Evolutionary conservation across 768 basidiomycete species (phyloP), one percentile per base, ranked within the genome.

Genomic region (Baorangia bicolor): DNA sequence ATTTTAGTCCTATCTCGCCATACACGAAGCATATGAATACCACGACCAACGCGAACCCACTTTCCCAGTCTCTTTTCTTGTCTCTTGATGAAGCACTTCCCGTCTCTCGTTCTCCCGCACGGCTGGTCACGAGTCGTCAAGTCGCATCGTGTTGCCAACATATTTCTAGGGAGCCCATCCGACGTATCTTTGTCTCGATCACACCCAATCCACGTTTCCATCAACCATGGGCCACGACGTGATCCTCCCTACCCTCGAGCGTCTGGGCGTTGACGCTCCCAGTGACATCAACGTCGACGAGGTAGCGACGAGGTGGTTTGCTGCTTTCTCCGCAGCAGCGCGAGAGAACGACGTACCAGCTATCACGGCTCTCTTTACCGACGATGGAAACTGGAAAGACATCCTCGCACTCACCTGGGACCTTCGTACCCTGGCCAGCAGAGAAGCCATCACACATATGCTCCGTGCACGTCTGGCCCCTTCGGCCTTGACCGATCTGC

Each of bases 391-490:
- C 55, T 81, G 78, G 81, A 66, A 80, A 25, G 81, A 82, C 61
- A 69, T 77, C 35, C 70, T 80, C 18, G 69, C 76, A 1, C 63
- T 81, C 23, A 81, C 81, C 8, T 78, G 75, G 74, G 74, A 79
- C 57, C 77, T 84, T 57, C 74, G 77, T n/a, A 77, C 76, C 1
- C 74, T 80, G 56, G 60, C 67, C 21, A 73, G 74, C 2, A 58
- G 59, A 20, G 57, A 64, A n/a, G 62, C 67, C 5, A 69, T 79
- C 55, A 59, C 55, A 1, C 51, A 60, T 13, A 75, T 76, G 59
- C 68, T 76, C 48, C 49, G 41, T 5, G 76, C 75, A 54, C 72
- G 73, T 33, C 64, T 78, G 13, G 38, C 43, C 5, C 48, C 54
- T 11, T 45, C 53, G 2, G 49, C 57, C 6, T 51, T 64, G 40